Evolutionary conservation across 805 yeast genomes (phyloP).

Genomic region (Dipodascus geniculatus): DNA sequence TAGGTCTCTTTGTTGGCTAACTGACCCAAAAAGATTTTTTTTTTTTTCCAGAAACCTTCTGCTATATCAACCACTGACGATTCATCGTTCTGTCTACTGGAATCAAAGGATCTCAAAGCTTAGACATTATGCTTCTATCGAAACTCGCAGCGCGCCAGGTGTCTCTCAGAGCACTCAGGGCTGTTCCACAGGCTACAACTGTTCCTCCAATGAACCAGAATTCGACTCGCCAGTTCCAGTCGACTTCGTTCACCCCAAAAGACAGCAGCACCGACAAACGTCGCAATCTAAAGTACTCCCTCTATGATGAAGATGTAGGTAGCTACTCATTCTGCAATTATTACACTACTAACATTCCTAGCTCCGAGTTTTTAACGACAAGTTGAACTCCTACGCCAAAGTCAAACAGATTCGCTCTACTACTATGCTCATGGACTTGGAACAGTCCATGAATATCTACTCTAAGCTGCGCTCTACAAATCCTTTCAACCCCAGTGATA

Average conservation of each 20-base stretch:
- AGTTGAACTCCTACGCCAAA: not conserved
- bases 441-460: constrained; percentile 13
- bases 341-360: not conserved
- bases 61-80: no score
- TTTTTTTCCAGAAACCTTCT: not conserved
- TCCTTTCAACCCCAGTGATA: constrained; percentile 9
- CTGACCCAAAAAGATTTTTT: not conserved
- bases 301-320: not conserved
- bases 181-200: not conserved
- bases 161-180: not conserved
- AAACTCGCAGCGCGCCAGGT: not conserved
- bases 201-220: not conserved
- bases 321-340: not conserved
- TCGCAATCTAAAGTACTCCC: not conserved
- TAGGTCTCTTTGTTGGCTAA: not conserved
- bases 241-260: not conserved
- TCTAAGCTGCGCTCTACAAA: constrained; percentile 8
- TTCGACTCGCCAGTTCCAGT: not conserved
- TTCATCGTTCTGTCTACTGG: no score
- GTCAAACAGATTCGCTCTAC: not conserved
- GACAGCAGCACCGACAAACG: not conserved
- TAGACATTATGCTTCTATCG: not conserved
- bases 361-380: not conserved
- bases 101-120: no score
- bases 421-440: constrained; percentile 9